phyloP scores from a whole-genome alignment of 495 filamentous ascomycete species.

The Penicillium daleae region DNA sequence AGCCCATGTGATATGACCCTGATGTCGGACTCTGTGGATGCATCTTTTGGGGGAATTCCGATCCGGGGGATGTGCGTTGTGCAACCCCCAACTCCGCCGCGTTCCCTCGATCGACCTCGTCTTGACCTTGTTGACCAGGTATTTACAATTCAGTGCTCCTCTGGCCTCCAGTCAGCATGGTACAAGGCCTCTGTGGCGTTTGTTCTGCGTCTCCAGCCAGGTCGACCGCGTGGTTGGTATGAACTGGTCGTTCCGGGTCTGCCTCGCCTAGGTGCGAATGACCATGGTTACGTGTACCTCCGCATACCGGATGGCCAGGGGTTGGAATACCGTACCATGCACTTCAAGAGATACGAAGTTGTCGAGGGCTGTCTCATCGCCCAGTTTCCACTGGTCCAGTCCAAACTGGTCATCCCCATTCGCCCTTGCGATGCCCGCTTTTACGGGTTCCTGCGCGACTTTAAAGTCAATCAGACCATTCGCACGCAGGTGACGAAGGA shows the following conservation, averaged over 20 bases:
- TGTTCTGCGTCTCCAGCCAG: conserved; percentile 21
- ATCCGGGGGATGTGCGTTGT: not conserved
- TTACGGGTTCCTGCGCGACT: conserved; percentile 39
- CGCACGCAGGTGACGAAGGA: conserved; percentile 12
- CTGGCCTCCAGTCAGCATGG: conserved; percentile 12
- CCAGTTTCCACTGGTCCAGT: conserved; percentile 29
- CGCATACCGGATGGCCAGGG: conserved; percentile 31
- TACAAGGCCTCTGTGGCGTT: conserved; percentile 33
- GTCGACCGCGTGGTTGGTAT: conserved; percentile 33
- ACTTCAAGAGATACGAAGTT: conserved; percentile 31
- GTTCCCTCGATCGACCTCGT: conserved; percentile 14
- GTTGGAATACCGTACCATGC: conserved; percentile 40
- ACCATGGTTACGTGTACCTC: conserved; percentile 39
- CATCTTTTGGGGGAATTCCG: not conserved
- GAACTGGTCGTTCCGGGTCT: conserved; percentile 38
- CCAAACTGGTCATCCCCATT: conserved; percentile 34
- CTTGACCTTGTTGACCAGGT: conserved; percentile 27
- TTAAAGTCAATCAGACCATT: conserved; percentile 39
- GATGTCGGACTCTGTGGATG: conserved; percentile 1
- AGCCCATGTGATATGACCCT: conserved; percentile 17
- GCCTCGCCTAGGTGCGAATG: conserved; percentile 27
- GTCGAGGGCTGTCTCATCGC: conserved; percentile 41
- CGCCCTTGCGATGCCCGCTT: conserved; percentile 33
- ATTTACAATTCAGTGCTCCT: conserved; percentile 27
- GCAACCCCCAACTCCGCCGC: conserved; percentile 4